Conservation (phyloP, 345 rosid species). For the Geranium rotundifolium region DNA sequence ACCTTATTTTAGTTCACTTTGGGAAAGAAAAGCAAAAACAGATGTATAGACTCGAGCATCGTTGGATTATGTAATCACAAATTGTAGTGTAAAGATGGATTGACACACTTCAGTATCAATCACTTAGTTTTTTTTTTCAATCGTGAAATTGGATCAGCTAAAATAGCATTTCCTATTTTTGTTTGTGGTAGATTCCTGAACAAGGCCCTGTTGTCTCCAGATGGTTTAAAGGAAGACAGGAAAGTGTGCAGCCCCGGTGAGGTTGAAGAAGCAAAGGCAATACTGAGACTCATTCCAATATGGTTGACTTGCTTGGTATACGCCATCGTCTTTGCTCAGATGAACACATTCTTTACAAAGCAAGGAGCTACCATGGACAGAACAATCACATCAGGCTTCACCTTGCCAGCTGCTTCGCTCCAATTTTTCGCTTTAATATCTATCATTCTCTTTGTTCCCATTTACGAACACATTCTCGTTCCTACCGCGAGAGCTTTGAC, state of each 20-base stretch:
- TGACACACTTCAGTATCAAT: too few species aligned
- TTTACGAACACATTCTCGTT: conserved; percentile 41
- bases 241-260: conserved; percentile 31
- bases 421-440: conserved; percentile 33
- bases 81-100: too few species aligned
- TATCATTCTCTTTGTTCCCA: conserved; percentile 28
- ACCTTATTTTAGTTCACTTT: too few species aligned
- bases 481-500: conserved; percentile 38
- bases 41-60: too few species aligned
- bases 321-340: conserved; percentile 40
- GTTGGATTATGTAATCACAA: too few species aligned
- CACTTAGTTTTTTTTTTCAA: too few species aligned
- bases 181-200: conserved; percentile 32
- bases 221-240: conserved; percentile 18
- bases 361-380: conserved; percentile 63
- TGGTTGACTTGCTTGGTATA: conserved; percentile 41
- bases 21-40: too few species aligned
- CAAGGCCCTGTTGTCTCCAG: conserved; percentile 33
- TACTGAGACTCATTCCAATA: conserved; percentile 45
- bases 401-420: conserved; percentile 42
- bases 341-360: conserved; percentile 47
- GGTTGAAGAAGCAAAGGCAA: conserved; percentile 49
- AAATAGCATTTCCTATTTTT: too few species aligned
- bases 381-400: conserved; percentile 19
- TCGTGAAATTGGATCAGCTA: too few species aligned